These are phyloP conservation scores for Dendrocalamus latiflorus DNA, from an alignment of 202 grass and related monocot genomes.

Conservation along the genomic window DNA sequence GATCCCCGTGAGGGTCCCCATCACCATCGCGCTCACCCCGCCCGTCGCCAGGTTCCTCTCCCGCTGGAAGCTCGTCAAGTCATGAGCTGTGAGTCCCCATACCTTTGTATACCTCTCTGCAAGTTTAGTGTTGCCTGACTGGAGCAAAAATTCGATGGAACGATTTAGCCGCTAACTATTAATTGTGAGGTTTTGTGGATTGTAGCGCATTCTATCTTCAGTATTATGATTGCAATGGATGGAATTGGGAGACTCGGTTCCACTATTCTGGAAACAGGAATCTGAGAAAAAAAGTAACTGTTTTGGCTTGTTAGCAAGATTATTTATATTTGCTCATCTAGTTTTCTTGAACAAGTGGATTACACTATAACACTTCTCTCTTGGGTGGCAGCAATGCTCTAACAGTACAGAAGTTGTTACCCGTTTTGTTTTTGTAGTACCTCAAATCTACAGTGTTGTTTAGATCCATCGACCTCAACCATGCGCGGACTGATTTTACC, in stretches of 20 bases:
- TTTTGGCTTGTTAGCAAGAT: background rate
- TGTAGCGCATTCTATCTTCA: background rate
- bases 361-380: background rate
- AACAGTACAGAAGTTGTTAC: background rate
- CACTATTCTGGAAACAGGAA: background rate
- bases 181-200: background rate
- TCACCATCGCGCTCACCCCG: conserved; percentile 88
- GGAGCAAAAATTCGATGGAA: background rate
- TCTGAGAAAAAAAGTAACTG: background rate
- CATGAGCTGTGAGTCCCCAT: conserved; percentile 48
- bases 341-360: background rate
- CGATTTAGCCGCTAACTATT: background rate
- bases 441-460: background rate
- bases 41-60: conserved; percentile 59
- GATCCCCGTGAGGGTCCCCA: conserved; percentile 69
- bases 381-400: background rate
- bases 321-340: background rate
- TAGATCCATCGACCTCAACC: background rate
- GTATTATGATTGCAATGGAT: background rate
- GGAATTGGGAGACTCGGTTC: background rate
- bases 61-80: conserved; percentile 75
- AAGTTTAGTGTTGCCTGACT: background rate
- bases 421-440: background rate
- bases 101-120: background rate
- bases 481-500: background rate